Base-by-base conservation (phyloP, 1,284 basidiomycete species). In the Irpex lacteus region DNA sequence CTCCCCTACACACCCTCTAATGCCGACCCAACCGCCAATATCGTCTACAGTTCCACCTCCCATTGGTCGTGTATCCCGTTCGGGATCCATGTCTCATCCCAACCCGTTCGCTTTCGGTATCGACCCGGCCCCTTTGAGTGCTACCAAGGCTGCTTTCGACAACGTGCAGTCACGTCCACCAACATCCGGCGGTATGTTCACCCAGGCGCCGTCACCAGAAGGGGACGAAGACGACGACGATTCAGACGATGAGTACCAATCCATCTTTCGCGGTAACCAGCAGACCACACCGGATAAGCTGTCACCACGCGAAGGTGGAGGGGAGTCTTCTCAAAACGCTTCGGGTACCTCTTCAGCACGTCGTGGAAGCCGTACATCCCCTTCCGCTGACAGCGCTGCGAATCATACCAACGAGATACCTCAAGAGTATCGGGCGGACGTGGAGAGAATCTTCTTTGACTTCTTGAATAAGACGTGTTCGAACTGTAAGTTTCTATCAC, bases 381-480 rank as follows among this genome's bases (percentile, higher is more conserved):
- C 73, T 59, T 70, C 73, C 61, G 70, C 71, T 57, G 73, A 75
- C 61, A 69, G 71, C 59, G 66, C 60, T 37, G 60, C 70, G 21
- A 74, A 71, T 26, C 80, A 82, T 66, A 80, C 80, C 62, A 89
- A 89, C 67, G 90, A 92, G 71, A 83, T 94, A 60, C 91, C 91
- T 9, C 81, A 85, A 68, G 96, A 98, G 73, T 91, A 96, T 70
- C 86, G 89, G 65, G 76, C 78, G 44, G 89, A 92, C 71, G 89
- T 98, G 60, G 96, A 98, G 75, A 85, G 89, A 63, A 90, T 98
- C 72, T 98, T 99, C 79, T 89, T 95, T 73, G 88, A 92, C 69
- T 99, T 94, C 75, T 79, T 99, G 68, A 96, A 91, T 72, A 85
- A 82, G 62, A 86, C 95, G 61, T 98, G 97, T 78, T 98, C 95